These are phyloP conservation scores for Stentor coeruleus DNA, from an alignment of 73 alveolate genomes.

Conservation along the genomic window DNA sequence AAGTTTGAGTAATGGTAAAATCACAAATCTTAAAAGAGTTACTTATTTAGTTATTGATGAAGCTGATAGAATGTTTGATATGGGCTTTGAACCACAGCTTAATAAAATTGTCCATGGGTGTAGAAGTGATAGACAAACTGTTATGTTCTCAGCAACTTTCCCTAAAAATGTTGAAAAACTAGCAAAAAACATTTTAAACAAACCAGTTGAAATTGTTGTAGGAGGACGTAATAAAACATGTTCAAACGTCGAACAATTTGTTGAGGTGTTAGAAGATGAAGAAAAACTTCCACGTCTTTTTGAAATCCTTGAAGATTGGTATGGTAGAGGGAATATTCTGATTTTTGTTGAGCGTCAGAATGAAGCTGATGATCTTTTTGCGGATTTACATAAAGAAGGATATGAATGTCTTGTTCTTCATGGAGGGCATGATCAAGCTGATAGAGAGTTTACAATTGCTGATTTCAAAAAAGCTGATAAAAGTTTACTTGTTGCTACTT, in stretches of 20 bases:
- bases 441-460: conserved; percentile 84
- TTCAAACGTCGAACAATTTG: conserved; percentile 82
- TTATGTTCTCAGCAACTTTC: conserved; percentile 98
- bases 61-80: conserved; percentile 99
- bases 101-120: conserved; percentile 74
- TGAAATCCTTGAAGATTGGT: conserved; percentile 85
- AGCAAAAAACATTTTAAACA: conserved; percentile 81
- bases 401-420: conserved; percentile 85
- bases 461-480: conserved; percentile 90
- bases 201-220: conserved; percentile 62
- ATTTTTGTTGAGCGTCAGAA: conserved; percentile 92
- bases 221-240: conserved; percentile 96
- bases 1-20: conserved; percentile 89
- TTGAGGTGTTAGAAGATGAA: conserved; percentile 85
- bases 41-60: conserved; percentile 97
- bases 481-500: conserved; percentile 93
- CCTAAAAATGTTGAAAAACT: conserved; percentile 88
- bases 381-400: conserved; percentile 79
- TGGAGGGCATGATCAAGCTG: conserved; percentile 96
- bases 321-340: conserved; percentile 78
- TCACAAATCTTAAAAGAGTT: conserved; percentile 90
- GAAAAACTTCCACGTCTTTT: conserved; percentile 79
- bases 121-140: conserved; percentile 91
- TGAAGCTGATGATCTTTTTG: conserved; percentile 94
- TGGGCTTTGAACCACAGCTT: conserved; percentile 98